Evolutionary conservation across 2,329 filamentous ascomycete genomes (phyloP), one percentile per base, ranked within the genome.

Genomic region (Fusarium sambucinum): DNA sequence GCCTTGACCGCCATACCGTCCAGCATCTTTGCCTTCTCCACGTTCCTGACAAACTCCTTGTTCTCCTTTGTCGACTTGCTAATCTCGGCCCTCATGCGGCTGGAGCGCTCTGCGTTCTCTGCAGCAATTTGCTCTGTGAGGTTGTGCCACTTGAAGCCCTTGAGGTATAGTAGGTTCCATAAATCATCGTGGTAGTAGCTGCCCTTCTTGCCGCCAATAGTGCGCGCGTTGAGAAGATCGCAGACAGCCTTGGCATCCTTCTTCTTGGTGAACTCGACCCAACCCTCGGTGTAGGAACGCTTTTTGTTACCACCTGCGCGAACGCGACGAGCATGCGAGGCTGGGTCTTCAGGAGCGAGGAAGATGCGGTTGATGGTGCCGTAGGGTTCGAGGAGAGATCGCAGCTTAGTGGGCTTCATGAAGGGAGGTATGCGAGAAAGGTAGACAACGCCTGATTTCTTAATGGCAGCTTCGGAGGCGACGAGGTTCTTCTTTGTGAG

Each of bases 131-230:
- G 91, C 77, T 92, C 90, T 58, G 91, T 93, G 66, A 90, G 78
- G 73, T 89, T 84, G 67, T 86, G 83, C 93, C 93, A 96, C 79
- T 95, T 96, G 81, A 96, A 95, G 2, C 92, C 92, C 67, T 88
- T 90, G 66, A 96, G 81, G 75, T 96, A 96, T 63, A 92, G 86
- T 66, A 96, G 81, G 73, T 91, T 94, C 93, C 93, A 96, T 44
- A 96, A 86, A 77, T 96, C 93, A 77, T 96, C 93, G 72, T 92
- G 88, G 81, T 95, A 96, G 77, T 92, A 93, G 48, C 86, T 87
- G 14, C 92, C 87, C 81, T 96, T 96, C 81, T 94, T 94, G 27
- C 93, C 93, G 51, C 92, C 92, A 61, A 96, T 92, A 14, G 86
- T 92, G 66, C 87, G 87, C 41, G 91, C 90, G 75, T 96, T 96